Conservation (phyloP, 768 basidiomycete genomes). For the Leucogyrophana mollusca region DNA sequence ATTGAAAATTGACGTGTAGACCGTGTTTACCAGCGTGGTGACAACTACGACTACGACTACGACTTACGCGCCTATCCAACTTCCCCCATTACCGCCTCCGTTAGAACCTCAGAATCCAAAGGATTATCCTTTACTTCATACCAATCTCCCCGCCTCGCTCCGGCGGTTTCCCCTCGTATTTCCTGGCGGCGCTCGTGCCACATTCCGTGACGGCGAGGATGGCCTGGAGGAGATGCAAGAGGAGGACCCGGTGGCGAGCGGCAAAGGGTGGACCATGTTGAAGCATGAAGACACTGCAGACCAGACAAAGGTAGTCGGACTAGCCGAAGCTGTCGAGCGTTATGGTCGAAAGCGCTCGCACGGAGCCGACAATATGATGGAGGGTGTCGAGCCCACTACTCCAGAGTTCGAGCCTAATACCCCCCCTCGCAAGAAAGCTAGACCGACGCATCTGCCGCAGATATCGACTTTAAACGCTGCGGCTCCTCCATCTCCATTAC, state of each 20-base stretch:
- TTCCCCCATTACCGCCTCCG: conserved; percentile 73
- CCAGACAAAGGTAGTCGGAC: conserved; percentile 52
- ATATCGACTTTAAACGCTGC: conserved; percentile 69
- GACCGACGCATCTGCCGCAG: conserved; percentile 55
- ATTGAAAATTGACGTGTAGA: conserved; percentile 20
- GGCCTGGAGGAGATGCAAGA: conserved; percentile 69
- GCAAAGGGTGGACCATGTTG: conserved; percentile 75
- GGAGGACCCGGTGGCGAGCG: conserved; percentile 63
- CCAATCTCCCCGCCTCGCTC: conserved; percentile 69
- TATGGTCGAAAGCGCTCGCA: conserved; percentile 65
- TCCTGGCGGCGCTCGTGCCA: conserved; percentile 77
- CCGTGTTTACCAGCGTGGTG: conserved; percentile 57
- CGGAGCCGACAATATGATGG: conserved; percentile 60
- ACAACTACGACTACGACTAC: conserved; percentile 93
- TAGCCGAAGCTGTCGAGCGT: conserved; percentile 80
- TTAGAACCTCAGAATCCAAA: conserved; percentile 75
- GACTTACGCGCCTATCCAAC: conserved; percentile 82
- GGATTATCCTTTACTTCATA: conserved; percentile 74
- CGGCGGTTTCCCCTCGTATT: conserved; percentile 77
- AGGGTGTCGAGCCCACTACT: conserved; percentile 65
- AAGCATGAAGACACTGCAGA: conserved; percentile 60
- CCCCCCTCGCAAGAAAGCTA: conserved; percentile 75
- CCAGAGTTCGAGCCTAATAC: conserved; percentile 41
- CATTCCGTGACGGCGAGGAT: conserved; percentile 69
- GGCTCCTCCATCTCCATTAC: conserved; percentile 81